These are phyloP conservation scores for Globisporangium nodosum DNA, from an alignment of 352 stramenopile genomes.

Conservation along the genomic window DNA sequence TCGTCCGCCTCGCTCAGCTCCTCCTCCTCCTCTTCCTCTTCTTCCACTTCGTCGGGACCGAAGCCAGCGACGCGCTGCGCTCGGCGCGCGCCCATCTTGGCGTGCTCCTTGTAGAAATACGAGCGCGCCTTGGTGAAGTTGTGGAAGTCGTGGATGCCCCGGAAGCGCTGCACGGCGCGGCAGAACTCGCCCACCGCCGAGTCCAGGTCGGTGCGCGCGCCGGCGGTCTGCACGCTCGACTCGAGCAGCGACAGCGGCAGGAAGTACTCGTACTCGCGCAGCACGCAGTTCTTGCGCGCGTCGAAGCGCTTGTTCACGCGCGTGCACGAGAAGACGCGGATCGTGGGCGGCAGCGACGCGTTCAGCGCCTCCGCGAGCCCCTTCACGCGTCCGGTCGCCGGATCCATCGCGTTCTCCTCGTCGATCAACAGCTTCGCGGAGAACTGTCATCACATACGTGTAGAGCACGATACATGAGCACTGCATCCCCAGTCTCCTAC, in stretches of 20 bases:
- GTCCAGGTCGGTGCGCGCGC: constrained; percentile 26
- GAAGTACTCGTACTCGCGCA: constrained; percentile 91
- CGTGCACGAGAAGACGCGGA: constrained; percentile 86
- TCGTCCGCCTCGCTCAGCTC: neutral
- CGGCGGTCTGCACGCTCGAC: constrained; percentile 26
- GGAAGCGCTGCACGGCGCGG: constrained; percentile 48
- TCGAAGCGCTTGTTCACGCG: constrained; percentile 88
- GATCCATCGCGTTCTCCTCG: constrained; percentile 61
- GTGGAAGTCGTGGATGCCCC: constrained; percentile 89
- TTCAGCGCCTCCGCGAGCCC: constrained; percentile 74
- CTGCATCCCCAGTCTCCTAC: too few relatives aligned
- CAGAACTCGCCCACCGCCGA: constrained; percentile 42
- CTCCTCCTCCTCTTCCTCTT: constrained; percentile 11
- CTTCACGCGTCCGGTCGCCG: constrained; percentile 40
- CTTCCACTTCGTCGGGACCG: constrained; percentile 6
- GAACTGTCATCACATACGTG: constrained; percentile 35
- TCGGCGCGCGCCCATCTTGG: constrained; percentile 20
- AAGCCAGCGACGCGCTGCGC: constrained; percentile 10
- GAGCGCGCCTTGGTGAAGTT: constrained; percentile 86
- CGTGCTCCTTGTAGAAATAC: constrained; percentile 73
- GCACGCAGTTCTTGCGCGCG: constrained; percentile 81
- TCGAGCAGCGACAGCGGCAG: constrained; percentile 77
- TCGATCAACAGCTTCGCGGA: constrained; percentile 86
- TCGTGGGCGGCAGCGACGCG: constrained; percentile 58
- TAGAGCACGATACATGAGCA: neutral